Percentiles rank a stretch among this genome's conserved stretches.
Evolutionary conservation across 2,329 filamentous ascomycete species (phyloP).

Genomic region (Pseudogymnoascus sp.): DNA sequence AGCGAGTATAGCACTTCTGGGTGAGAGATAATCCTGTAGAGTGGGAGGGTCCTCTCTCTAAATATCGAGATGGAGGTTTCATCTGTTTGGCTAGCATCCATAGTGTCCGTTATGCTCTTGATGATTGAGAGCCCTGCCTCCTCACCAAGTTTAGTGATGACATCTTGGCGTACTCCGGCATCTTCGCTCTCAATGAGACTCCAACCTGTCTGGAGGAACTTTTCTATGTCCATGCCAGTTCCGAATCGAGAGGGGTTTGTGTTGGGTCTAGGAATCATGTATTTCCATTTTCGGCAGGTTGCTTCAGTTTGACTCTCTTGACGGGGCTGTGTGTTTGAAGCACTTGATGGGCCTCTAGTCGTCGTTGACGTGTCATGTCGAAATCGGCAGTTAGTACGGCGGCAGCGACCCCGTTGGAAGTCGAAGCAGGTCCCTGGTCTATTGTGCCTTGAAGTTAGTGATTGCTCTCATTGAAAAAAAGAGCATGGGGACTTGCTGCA

Average conservation of each 20-base stretch:
- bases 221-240: constrained; percentile 16
- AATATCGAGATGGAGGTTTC: constrained; percentile 19
- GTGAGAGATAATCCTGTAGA: constrained; percentile 35
- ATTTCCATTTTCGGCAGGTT: constrained; percentile 19
- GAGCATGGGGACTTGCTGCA: constrained; percentile 13
- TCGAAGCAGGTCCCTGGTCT: constrained; percentile 17
- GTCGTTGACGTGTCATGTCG: constrained; percentile 15
- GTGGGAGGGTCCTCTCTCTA: constrained; percentile 29
- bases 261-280: constrained; percentile 20
- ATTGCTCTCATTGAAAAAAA: constrained; percentile 10
- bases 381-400: constrained; percentile 16
- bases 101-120: constrained; percentile 16
- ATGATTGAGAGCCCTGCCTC: constrained; percentile 20
- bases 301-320: constrained; percentile 19
- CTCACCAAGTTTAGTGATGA: constrained; percentile 20
- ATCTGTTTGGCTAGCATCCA: constrained; percentile 15
- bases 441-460: constrained; percentile 15
- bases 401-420: constrained; percentile 18
- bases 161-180: constrained; percentile 18
- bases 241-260: constrained; percentile 12
- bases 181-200: constrained; percentile 19
- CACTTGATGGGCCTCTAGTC: constrained; percentile 12
- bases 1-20: constrained; percentile 33
- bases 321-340: constrained; percentile 12
- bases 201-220: constrained; percentile 20